A percentile compares a stretch with the other conserved stretches of the same genome.
Evolutionary conservation across 2,329 filamentous ascomycete genomes (phyloP).

Genomic region (Eurotiales sp.): DNA sequence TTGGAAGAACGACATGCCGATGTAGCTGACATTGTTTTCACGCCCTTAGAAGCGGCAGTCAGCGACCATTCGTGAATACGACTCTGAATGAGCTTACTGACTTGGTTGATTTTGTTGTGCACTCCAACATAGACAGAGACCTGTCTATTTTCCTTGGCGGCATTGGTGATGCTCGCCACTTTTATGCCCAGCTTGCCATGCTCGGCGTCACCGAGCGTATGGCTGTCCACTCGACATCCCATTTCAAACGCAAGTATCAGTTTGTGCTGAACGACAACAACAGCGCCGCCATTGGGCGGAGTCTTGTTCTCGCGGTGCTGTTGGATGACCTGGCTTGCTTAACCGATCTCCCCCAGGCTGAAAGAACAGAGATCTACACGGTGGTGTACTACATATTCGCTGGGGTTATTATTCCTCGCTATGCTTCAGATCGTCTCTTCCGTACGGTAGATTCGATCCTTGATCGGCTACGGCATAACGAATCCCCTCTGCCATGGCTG

Average conservation of each 20-base stretch:
- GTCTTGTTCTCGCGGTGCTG: conserved; percentile 11
- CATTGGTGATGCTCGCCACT: conserved; percentile 14
- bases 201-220: conserved; percentile 12
- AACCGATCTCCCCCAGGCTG: conserved; percentile 4
- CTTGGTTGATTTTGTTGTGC: conserved; percentile 9
- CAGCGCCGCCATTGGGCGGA: conserved; percentile 3
- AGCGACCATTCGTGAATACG: not conserved
- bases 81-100: conserved; percentile 10
- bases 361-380: conserved; percentile 13
- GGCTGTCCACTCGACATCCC: not conserved
- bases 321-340: conserved; percentile 14
- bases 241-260: conserved; percentile 9
- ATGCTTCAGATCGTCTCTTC: conserved; percentile 4
- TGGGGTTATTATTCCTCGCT: conserved; percentile 13
- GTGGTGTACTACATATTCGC: conserved; percentile 12
- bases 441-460: conserved; percentile 1
- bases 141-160: conserved; percentile 12
- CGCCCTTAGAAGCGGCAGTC: not conserved
- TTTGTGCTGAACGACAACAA: conserved; percentile 12
- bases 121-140: conserved; percentile 5
- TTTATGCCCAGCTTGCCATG: conserved; percentile 12
- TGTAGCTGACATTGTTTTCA: not conserved
- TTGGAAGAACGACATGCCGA: not conserved
- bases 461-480: not conserved
- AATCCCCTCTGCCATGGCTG: conserved; percentile 10